Percentiles rank a stretch among this genome's conserved stretches.
Evolutionary conservation across 768 basidiomycete genomes (phyloP).

Genomic region (Pleurotus eryngii): DNA sequence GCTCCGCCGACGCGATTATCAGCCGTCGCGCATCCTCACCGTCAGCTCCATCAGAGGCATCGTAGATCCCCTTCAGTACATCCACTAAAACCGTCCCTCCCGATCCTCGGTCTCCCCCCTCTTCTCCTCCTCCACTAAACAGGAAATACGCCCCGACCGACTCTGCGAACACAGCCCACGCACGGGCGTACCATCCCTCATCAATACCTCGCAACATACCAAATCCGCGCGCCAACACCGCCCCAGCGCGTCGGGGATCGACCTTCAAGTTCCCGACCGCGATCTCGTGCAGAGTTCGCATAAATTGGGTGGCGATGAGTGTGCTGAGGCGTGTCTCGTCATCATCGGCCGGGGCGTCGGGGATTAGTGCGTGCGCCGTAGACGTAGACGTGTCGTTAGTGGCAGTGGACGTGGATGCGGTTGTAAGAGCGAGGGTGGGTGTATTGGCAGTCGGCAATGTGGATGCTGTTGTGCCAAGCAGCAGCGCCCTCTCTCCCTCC

Average conservation of each 20-base stretch:
- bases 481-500: not conserved
- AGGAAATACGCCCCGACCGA: not conserved
- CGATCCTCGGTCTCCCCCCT: not conserved
- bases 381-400: no score
- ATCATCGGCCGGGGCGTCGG: no score
- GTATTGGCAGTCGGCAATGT: no score
- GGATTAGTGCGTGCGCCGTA: no score
- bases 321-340: slow-evolving; percentile 7
- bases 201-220: slow-evolving; percentile 30
- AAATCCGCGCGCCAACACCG: slow-evolving; percentile 39
- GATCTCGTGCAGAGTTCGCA: slow-evolving; percentile 47
- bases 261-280: slow-evolving; percentile 41
- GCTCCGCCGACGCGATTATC: no score
- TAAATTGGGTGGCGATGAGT: slow-evolving; percentile 45
- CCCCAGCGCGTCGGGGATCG: slow-evolving; percentile 39
- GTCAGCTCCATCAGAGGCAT: no score
- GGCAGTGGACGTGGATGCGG: no score
- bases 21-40: no score
- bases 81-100: no score
- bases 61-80: no score
- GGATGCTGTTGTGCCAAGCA: not conserved
- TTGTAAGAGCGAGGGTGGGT: not conserved
- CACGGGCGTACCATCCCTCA: slow-evolving; percentile 13
- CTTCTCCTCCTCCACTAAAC: slow-evolving; percentile 16
- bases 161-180: no score